Evolutionary conservation across 371 early-diverging fungal species (phyloP).

Genomic region (Mucor piriformis): DNA sequence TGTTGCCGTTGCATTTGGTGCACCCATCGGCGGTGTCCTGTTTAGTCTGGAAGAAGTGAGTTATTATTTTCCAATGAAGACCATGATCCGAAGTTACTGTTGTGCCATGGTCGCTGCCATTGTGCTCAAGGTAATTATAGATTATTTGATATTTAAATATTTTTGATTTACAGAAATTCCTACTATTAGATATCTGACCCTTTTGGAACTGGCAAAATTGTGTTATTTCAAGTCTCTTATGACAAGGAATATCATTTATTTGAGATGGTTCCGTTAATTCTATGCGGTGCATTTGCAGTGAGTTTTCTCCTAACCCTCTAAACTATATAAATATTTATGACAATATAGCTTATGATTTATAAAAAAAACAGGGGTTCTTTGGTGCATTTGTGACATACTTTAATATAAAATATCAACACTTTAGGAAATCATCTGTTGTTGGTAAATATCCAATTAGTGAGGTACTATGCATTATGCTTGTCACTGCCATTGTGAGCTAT

Average conservation of each 20-base stretch:
- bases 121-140: constrained; percentile 69
- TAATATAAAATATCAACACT: constrained; percentile 68
- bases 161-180: not conserved
- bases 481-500: constrained; percentile 77
- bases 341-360: not conserved
- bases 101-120: constrained; percentile 88
- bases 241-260: constrained; percentile 86
- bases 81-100: constrained; percentile 90
- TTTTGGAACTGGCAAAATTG: constrained; percentile 88
- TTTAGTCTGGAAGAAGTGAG: constrained; percentile 89
- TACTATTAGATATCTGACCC: constrained; percentile 76
- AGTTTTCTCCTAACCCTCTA: constrained; percentile 20
- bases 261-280: constrained; percentile 80
- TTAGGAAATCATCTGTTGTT: constrained; percentile 58
- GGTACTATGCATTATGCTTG: constrained; percentile 69
- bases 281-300: constrained; percentile 86
- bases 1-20: constrained; percentile 91
- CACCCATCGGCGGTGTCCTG: constrained; percentile 93
- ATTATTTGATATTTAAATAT: not conserved
- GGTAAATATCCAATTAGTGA: constrained; percentile 67
- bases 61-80: constrained; percentile 89
- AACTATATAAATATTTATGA: too few species aligned
- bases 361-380: constrained; percentile 79
- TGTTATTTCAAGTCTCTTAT: constrained; percentile 89
- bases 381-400: constrained; percentile 81